Evolutionary conservation across 148 eudicot species (phyloP).

Genomic region (Pouteria glomerata): DNA sequence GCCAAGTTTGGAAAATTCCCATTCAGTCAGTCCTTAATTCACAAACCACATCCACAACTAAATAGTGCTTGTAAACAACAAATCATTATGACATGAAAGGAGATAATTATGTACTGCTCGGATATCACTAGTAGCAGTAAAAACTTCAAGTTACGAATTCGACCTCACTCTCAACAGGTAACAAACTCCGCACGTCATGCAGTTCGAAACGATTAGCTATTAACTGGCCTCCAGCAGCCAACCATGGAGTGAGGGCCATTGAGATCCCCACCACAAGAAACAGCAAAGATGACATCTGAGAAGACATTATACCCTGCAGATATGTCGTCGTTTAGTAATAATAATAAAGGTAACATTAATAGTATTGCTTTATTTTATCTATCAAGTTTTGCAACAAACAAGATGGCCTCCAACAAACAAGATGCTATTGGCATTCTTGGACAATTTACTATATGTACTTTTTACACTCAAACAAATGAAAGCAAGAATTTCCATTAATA

Average conservation of each 20-base stretch:
- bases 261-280: conserved; percentile 97
- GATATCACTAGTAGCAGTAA: background rate
- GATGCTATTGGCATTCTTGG: background rate
- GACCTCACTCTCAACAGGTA: conserved; percentile 98
- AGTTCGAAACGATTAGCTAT: conserved; percentile 95
- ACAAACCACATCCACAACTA: background rate
- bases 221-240: conserved; percentile 99
- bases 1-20: background rate
- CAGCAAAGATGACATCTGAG: conserved; percentile 83
- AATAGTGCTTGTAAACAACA: background rate
- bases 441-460: too few species aligned
- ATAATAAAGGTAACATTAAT: background rate
- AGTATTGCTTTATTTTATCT: background rate
- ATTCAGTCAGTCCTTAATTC: background rate
- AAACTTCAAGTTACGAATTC: background rate
- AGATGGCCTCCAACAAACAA: background rate
- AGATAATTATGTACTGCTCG: background rate
- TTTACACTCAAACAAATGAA: too few species aligned
- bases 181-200: conserved; percentile 89
- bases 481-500: too few species aligned
- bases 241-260: conserved; percentile 94
- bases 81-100: background rate
- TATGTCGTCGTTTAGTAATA: conserved; percentile 8
- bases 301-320: conserved; percentile 92
- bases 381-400: background rate